Conservation (phyloP, 345 rosid genomes). For the Passiflora organensis region DNA sequence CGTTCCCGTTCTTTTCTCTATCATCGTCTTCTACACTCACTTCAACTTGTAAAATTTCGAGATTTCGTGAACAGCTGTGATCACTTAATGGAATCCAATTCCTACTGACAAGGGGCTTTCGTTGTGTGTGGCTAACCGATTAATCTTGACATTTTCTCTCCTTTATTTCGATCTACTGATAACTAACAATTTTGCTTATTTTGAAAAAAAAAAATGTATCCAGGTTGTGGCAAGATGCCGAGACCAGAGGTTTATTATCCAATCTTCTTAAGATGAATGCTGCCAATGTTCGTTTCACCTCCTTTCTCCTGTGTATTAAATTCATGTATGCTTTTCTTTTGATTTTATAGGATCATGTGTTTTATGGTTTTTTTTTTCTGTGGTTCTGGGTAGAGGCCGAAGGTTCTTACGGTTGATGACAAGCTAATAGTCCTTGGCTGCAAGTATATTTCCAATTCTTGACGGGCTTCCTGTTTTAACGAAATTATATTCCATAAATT, state of each 20-base stretch:
- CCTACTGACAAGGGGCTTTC: not conserved
- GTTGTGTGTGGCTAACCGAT: not conserved
- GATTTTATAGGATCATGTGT: not conserved
- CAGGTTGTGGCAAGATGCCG: slow-evolving; percentile 98
- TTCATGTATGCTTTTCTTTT: not conserved
- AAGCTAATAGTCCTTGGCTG: slow-evolving; percentile 72
- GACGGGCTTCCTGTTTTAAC: slow-evolving; percentile 1
- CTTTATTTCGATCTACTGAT: slow-evolving; percentile 2
- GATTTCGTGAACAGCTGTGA: not conserved
- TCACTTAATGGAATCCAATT: not conserved
- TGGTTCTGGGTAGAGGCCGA: slow-evolving; percentile 60
- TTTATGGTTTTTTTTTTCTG: slow-evolving; percentile 6
- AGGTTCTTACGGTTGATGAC: slow-evolving; percentile 82
- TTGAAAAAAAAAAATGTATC: not conserved
- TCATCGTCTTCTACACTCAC: not conserved
- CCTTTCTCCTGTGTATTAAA: not conserved
- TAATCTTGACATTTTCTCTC: not conserved
- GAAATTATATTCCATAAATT: not conserved
- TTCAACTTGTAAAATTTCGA: not conserved
- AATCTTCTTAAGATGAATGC: slow-evolving; percentile 61
- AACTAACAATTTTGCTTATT: not conserved
- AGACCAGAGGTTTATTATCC: slow-evolving; percentile 61
- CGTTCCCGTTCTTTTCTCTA: slow-evolving; percentile 9
- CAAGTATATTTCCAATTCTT: slow-evolving; percentile 53
- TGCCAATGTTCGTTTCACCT: slow-evolving; percentile 50